Base-by-base conservation (phyloP, 306 rosid species). In the Vachellia collinsii region DNA sequence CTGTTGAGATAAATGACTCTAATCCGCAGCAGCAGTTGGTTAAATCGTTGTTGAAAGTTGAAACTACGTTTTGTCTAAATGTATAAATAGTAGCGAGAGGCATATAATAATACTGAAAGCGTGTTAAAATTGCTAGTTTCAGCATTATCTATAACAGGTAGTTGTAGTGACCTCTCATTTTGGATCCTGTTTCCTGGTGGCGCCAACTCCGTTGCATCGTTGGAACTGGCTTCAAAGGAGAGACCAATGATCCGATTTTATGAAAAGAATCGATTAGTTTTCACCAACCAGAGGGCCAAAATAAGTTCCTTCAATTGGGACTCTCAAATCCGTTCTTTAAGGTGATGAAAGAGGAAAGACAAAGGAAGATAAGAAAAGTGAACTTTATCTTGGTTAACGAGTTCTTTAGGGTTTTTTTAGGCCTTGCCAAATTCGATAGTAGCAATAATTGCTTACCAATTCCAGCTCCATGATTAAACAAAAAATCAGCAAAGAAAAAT, bases 171-270 rank as follows among this genome's bases (percentile, higher is more conserved):
- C 50, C 72, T 74, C 39, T 22, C 67, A 46, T 84, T 75, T 44
- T 70, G 81, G 81, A 51, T 67, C 58, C 51, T 71, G 61, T 77
- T 83, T 77, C 44, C 66, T 70, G 74, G 39, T 25, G 23, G 77
- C 39, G 48, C 16, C 74, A 69, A 61, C 74, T 37, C 61, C 68
- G 48, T 62, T 53, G 83, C 79, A 69, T 29, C 70, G 51, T 14
- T 58, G 34, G 77, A 58, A 44, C 39, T 39, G 64, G 11, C 47
- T 70, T 22, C 20, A 23, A 58, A 20, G 63, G 38, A 67, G 59
- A 64, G 11, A 56, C 14, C 39, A 23, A 25, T 25, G 39, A 20
- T 23, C 22, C 6, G 13, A 74, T n/a, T 74, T 43, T 4, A 14
- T 4, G 47, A 36, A 42, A 44, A 75, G 34, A 16, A 19, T 56